phyloP scores from a whole-genome alignment of 1,284 basidiomycete species.

The Peniophora sp. region DNA sequence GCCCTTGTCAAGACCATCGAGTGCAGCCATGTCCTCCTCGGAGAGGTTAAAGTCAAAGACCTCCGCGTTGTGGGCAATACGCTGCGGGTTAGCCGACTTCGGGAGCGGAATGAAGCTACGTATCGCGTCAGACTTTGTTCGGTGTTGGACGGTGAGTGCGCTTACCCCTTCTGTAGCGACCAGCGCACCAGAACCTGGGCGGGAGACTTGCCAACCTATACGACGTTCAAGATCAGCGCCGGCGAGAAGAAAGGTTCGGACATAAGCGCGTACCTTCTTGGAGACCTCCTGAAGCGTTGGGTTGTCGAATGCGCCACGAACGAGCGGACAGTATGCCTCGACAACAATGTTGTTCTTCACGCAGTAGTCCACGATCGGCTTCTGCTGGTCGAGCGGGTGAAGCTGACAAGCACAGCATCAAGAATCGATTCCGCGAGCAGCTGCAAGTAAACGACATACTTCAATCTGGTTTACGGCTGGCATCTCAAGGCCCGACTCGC shows the following conservation, averaged over 20 bases:
- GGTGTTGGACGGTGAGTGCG: neutral
- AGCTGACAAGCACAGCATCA: conserved; percentile 19
- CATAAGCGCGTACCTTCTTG: conserved; percentile 28
- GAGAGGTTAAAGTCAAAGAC: conserved; percentile 48
- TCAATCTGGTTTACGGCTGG: conserved; percentile 30
- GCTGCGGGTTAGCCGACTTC: conserved; percentile 41
- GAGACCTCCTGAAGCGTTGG: conserved; percentile 33
- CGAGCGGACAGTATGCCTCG: conserved; percentile 46
- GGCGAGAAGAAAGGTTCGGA: no score
- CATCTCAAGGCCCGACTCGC: conserved; percentile 26
- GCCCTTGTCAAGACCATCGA: conserved; percentile 43
- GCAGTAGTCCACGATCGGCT: conserved; percentile 42
- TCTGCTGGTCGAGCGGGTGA: conserved; percentile 50
- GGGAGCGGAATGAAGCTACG: conserved; percentile 50
- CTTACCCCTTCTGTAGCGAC: conserved; percentile 14
- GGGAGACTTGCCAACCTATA: neutral
- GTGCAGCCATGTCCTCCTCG: conserved; percentile 36
- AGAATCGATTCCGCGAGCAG: neutral
- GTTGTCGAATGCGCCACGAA: conserved; percentile 37
- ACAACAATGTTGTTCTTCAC: conserved; percentile 33
- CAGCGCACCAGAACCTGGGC: conserved; percentile 1
- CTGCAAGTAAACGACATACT: conserved; percentile 2
- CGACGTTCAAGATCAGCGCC: neutral
- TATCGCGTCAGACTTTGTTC: conserved; percentile 24
- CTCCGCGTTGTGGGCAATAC: conserved; percentile 46